phyloP scores from a whole-genome alignment of 164 flowering plant species.

The Warburgia ugandensis region DNA sequence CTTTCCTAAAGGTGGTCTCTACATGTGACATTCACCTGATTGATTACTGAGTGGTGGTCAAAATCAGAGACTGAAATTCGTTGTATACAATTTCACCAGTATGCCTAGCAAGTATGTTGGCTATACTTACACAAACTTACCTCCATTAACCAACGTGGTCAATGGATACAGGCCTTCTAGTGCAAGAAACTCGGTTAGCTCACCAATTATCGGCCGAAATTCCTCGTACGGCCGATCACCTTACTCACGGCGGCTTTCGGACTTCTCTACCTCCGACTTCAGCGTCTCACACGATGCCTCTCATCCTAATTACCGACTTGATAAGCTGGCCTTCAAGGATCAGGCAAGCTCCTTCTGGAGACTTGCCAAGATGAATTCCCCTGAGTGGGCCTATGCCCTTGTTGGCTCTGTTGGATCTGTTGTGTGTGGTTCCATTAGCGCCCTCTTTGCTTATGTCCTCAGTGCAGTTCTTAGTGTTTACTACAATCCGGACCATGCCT shows the following conservation, averaged over 20 bases:
- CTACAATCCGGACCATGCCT: conserved; percentile 66
- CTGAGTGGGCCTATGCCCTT: conserved; percentile 85
- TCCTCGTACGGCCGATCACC: conserved; percentile 96
- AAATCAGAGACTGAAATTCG: too few species aligned
- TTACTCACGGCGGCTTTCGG: conserved; percentile 89
- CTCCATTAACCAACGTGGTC: too few species aligned
- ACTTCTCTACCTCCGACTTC: conserved; percentile 94
- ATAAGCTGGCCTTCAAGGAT: conserved; percentile 85
- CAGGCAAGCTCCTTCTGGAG: conserved; percentile 96
- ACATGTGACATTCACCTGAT: too few species aligned
- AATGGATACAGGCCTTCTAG: conserved; percentile 99
- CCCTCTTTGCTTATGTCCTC: conserved; percentile 87
- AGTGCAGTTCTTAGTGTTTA: conserved; percentile 93
- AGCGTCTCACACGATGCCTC: conserved; percentile 82
- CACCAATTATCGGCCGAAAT: conserved; percentile 86
- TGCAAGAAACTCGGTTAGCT: conserved; percentile 96
- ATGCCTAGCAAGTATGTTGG: too few species aligned
- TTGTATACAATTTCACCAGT: too few species aligned
- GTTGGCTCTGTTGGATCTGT: conserved; percentile 89
- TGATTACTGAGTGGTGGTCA: too few species aligned
- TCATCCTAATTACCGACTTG: conserved; percentile 57
- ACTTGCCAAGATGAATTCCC: conserved; percentile 91
- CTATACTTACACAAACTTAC: too few species aligned
- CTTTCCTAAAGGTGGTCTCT: too few species aligned
- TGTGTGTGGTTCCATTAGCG: conserved; percentile 79